Evolutionary conservation across 495 filamentous ascomycete species (phyloP), one percentile per base, ranked within the genome.

Genomic region (Penicillium steckii): DNA sequence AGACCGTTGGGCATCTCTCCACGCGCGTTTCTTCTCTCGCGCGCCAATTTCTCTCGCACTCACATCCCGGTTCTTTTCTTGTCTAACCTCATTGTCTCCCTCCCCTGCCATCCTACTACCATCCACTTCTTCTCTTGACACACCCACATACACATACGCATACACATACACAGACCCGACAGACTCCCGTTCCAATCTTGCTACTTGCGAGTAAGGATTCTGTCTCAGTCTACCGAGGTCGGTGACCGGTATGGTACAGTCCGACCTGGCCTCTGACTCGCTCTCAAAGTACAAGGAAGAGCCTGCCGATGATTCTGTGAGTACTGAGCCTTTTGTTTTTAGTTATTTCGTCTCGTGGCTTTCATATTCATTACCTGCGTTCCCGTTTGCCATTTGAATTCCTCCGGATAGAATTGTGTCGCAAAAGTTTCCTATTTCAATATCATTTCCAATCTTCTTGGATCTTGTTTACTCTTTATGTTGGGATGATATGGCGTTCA

Each of bases 191-290:
- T 37, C 56, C 24, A 47, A n/a, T n/a, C n/a, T n/a, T n/a, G n/a
- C 32, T 25, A 40, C 23, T 29, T 25, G 12, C 44, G 22, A 19
- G 44, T 22, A 43, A 41, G 41, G 38, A 56, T 60, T 58, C 56
- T 30, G 43, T 56, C 52, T 46, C 41, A 51, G 57, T 18, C 62
- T 29, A 40, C 45, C 29, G 49, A 64, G 66, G 63, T 64, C 65
- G 57, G 67, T 76, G 71, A 73, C 72, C 62, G 70, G 70, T 60
- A 74, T 77, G 70, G 68, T 75, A 66, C 74, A 73, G 59, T 65
- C 72, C 65, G 74, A 74, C 64, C 70, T 74, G 40, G 67, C 57
- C 63, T 66, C 67, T 65, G 33, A 12, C 18, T 56, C 66, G 37
- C 52, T 65, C 49, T 52, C 70, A 55, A 74, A 69, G 48, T 75